These are phyloP conservation scores for Amanita fuliginea DNA, from an alignment of 768 basidiomycete genomes.

Conservation along the genomic window DNA sequence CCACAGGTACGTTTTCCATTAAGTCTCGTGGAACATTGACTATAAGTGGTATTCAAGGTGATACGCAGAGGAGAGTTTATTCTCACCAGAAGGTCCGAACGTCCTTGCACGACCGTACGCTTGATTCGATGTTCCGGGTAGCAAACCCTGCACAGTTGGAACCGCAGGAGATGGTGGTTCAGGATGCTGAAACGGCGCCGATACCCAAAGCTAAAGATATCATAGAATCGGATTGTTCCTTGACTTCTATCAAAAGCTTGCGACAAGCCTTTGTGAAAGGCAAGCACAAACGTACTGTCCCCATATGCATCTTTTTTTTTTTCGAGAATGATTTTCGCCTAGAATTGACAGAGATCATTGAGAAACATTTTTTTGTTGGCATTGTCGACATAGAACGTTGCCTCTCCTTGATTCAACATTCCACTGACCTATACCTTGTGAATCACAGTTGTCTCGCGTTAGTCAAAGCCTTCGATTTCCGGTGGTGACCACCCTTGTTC, in stretches of 20 bases:
- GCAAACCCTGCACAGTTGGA: conserved; percentile 34
- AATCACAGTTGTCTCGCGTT: conserved; percentile 81
- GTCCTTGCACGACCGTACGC: conserved; percentile 75
- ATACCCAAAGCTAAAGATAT: conserved; percentile 38
- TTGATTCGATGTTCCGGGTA: conserved; percentile 91
- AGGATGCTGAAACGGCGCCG: conserved; percentile 13
- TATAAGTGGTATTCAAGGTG: conserved; percentile 5
- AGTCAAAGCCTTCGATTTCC: conserved; percentile 18
- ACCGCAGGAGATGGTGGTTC: neutral
- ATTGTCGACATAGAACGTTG: conserved; percentile 69
- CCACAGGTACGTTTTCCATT: conserved; percentile 1
- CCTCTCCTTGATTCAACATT: conserved; percentile 76
- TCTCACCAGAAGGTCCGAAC: conserved; percentile 92
- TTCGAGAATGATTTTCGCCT: neutral
- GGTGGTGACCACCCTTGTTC: neutral
- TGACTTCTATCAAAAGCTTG: conserved; percentile 66
- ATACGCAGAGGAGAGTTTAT: conserved; percentile 37
- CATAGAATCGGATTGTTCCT: conserved; percentile 61
- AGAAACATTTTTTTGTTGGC: conserved; percentile 87
- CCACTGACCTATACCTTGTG: conserved; percentile 81
- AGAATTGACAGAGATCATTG: conserved; percentile 79
- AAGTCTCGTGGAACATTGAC: neutral
- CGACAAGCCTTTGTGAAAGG: conserved; percentile 46
- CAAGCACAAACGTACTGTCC: conserved; percentile 59
- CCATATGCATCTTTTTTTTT: neutral